Percentiles rank a stretch among this genome's conserved stretches.
Conservation (phyloP, 345 rosid genomes). For the Raphanus raphanistrum region DNA sequence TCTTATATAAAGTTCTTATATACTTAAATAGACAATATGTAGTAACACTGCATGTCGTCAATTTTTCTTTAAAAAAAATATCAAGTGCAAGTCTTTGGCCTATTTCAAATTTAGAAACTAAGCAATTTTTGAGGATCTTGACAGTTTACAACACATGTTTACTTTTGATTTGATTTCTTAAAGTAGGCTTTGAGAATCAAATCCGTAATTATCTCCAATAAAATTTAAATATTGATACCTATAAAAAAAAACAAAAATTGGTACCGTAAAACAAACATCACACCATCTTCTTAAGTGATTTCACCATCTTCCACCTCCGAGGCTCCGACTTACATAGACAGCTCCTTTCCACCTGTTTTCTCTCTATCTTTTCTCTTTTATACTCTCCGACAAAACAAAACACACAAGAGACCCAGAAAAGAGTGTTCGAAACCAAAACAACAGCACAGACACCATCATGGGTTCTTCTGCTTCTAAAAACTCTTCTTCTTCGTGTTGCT, state of each 20-base stretch:
- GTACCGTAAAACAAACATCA: conserved; percentile 18
- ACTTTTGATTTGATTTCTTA: background rate
- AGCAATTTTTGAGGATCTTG: conserved; percentile 27
- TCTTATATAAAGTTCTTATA: background rate
- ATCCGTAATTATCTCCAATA: conserved; percentile 1
- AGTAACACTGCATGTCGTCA: background rate
- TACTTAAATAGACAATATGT: background rate
- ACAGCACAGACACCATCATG: conserved; percentile 39
- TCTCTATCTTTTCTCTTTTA: conserved; percentile 32
- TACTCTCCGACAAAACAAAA: conserved; percentile 30
- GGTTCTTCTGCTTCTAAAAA: conserved; percentile 74
- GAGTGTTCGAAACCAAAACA: conserved; percentile 2
- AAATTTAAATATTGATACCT: background rate
- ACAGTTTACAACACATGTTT: conserved; percentile 1
- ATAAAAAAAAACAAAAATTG: background rate
- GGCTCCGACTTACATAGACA: conserved; percentile 50
- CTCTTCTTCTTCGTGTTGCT: conserved; percentile 16
- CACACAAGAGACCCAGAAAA: conserved; percentile 18
- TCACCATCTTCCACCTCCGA: conserved; percentile 41
- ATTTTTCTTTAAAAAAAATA: background rate
- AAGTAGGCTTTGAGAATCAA: conserved; percentile 19
- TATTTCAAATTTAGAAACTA: conserved; percentile 8
- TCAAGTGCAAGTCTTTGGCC: background rate
- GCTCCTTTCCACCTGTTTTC: conserved; percentile 45
- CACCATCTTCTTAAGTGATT: conserved; percentile 23